A percentile compares a stretch with the other conserved stretches of the same genome.
phyloP scores from a whole-genome alignment of 257 asterid genomes.

The Misopates orontium region DNA sequence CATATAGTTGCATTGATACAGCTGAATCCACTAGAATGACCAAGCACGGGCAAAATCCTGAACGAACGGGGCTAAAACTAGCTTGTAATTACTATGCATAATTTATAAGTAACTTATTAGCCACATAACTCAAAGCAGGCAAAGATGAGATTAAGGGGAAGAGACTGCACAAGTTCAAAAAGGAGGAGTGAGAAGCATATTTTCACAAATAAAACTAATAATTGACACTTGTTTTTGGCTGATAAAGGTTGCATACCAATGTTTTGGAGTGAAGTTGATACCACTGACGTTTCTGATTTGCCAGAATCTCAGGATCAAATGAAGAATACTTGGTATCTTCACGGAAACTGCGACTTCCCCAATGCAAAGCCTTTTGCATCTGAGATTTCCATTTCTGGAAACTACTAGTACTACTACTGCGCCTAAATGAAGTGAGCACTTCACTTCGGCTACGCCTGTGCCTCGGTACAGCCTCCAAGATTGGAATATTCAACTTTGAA shows the following conservation, averaged over 20 bases:
- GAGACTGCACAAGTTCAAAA: neutral
- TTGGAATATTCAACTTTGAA: slow-evolving; percentile 25
- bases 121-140: slow-evolving; percentile 6
- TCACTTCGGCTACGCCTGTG: slow-evolving; percentile 80
- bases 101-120: slow-evolving; percentile 2
- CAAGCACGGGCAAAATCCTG: neutral
- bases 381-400: slow-evolving; percentile 62
- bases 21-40: slow-evolving; percentile 12
- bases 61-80: neutral
- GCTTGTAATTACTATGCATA: neutral
- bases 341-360: slow-evolving; percentile 49
- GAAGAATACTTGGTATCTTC: slow-evolving; percentile 44
- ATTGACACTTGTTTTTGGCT: slow-evolving; percentile 6
- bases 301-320: slow-evolving; percentile 87
- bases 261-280: slow-evolving; percentile 72
- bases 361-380: slow-evolving; percentile 64
- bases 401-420: slow-evolving; percentile 37
- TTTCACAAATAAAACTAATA: slow-evolving; percentile 9
- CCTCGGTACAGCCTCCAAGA: slow-evolving; percentile 31
- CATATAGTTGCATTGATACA: neutral
- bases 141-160: neutral
- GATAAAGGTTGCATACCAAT: slow-evolving; percentile 50
- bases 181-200: slow-evolving; percentile 16
- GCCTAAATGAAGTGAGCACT: slow-evolving; percentile 41
- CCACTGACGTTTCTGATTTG: slow-evolving; percentile 96